Conservation (phyloP, 345 rosid genomes). For the Angophora floribunda region DNA sequence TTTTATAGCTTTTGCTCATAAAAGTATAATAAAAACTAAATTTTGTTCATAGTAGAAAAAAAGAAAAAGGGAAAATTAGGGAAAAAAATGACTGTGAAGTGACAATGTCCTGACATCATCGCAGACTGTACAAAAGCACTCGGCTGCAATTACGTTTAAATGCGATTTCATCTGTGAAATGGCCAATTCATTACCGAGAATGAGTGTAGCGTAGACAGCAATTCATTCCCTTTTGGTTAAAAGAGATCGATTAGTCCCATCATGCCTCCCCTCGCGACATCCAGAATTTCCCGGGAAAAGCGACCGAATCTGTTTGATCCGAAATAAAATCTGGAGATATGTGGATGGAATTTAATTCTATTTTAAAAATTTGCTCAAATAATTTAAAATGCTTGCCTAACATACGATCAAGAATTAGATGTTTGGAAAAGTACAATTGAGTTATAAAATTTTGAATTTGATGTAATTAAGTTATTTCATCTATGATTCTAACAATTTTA, state of each 20-base stretch:
- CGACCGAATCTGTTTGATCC: not conserved
- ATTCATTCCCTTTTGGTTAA: not conserved
- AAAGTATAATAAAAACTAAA: not conserved
- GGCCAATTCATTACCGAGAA: not conserved
- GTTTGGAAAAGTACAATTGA: fast-evolving
- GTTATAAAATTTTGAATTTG: not conserved
- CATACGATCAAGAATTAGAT: not conserved
- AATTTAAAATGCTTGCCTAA: not conserved
- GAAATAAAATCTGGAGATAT: not conserved
- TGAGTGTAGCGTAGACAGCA: not conserved
- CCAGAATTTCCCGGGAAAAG: not conserved
- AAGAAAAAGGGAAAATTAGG: not conserved
- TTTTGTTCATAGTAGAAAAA: not conserved
- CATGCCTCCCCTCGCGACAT: not conserved
- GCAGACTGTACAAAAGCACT: not conserved
- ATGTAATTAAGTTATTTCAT: not conserved
- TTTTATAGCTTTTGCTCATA: too few relatives aligned
- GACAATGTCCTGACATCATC: not conserved
- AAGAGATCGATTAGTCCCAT: not conserved
- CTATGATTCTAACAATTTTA: not conserved
- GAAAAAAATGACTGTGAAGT: not conserved
- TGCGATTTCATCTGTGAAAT: not conserved
- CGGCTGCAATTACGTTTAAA: not conserved
- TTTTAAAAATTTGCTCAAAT: not conserved
- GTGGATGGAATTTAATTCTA: not conserved